phyloP scores from a whole-genome alignment of 106 monocot species.

The Gastrodia elata region DNA sequence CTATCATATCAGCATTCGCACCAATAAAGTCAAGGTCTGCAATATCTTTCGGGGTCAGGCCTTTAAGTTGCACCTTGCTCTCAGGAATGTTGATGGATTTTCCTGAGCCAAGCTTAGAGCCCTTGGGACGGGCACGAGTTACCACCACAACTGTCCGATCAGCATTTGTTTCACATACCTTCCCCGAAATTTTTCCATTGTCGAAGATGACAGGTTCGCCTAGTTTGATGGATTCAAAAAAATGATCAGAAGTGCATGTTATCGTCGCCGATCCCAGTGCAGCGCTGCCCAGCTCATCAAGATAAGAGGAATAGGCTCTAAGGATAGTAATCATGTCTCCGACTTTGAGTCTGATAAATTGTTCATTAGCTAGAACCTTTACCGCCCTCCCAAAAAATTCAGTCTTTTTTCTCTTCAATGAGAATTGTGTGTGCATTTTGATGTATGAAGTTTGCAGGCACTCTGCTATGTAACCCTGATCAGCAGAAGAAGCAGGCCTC shows the following conservation, averaged over 20 bases:
- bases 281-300: background rate
- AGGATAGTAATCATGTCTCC: conserved; percentile 36
- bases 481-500: conserved; percentile 9
- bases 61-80: conserved; percentile 31
- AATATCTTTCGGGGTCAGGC: conserved; percentile 33
- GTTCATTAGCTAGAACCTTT: conserved; percentile 19
- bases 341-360: conserved; percentile 22
- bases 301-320: conserved; percentile 4
- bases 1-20: conserved; percentile 38
- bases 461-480: conserved; percentile 27
- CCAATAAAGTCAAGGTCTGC: conserved; percentile 35
- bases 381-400: conserved; percentile 14
- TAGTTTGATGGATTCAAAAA: conserved; percentile 32
- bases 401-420: conserved; percentile 18
- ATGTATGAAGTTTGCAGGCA: conserved; percentile 28
- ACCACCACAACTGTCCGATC: conserved; percentile 21
- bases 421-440: conserved; percentile 23
- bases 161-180: conserved; percentile 15
- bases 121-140: conserved; percentile 30
- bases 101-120: conserved; percentile 33
- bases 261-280: conserved; percentile 10
- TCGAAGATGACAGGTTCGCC: conserved; percentile 49
- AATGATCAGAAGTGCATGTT: conserved; percentile 25
- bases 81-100: conserved; percentile 44
- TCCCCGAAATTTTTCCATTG: conserved; percentile 38